phyloP scores from a whole-genome alignment of 768 basidiomycete species.

The Collybiopsis confluens region DNA sequence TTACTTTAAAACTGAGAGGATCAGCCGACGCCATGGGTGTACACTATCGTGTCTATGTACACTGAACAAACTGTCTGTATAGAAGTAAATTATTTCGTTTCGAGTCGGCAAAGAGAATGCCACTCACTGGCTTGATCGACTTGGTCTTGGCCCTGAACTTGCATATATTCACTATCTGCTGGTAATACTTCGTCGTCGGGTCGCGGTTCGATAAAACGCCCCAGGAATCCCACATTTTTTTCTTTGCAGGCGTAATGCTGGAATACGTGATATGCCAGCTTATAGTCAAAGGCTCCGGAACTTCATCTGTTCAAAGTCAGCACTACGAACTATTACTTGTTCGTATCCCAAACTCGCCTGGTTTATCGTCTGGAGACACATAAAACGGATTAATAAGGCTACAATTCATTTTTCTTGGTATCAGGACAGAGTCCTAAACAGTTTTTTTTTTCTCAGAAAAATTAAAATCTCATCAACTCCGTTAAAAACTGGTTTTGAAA shows the following conservation, averaged over 20 bases:
- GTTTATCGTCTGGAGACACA: too few species aligned
- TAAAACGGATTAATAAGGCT: too few species aligned
- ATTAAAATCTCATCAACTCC: too few species aligned
- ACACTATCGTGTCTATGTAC: background rate
- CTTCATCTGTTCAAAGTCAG: too few species aligned
- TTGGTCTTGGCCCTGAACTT: background rate
- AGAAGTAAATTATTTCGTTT: background rate
- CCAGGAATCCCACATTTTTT: background rate
- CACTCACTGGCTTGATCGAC: constrained; percentile 5
- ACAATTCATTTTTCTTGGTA: too few species aligned
- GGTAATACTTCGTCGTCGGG: background rate
- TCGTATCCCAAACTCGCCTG: too few species aligned
- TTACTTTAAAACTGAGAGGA: background rate
- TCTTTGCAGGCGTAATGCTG: background rate
- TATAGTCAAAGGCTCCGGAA: background rate
- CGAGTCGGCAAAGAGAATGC: background rate
- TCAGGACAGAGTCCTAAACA: too few species aligned
- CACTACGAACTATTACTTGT: too few species aligned
- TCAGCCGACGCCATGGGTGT: constrained; percentile 3
- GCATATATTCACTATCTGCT: background rate
- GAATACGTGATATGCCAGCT: constrained; percentile 6
- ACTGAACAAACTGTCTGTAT: constrained; percentile 1
- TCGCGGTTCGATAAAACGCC: too few species aligned
- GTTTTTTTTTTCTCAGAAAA: too few species aligned
- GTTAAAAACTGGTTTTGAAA: too few species aligned